Percentiles rank a stretch among this genome's conserved stretches.
Conservation (phyloP, 257 asterid species). For the Fraxinus americana region DNA sequence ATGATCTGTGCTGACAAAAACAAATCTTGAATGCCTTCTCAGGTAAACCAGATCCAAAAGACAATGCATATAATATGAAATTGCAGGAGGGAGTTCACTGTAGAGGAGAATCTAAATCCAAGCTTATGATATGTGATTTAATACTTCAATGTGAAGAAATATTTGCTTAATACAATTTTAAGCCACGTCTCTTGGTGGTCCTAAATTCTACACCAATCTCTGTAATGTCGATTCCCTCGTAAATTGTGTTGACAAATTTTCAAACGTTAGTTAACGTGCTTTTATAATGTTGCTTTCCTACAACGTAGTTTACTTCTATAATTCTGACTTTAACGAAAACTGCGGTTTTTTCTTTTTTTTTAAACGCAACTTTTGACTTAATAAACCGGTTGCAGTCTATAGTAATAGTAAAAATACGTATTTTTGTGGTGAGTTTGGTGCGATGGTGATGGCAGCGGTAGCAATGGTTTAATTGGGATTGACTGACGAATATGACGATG, state of each 20-base stretch:
- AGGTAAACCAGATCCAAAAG: slow-evolving; percentile 4
- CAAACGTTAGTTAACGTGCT: background rate
- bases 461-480: no score
- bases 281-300: background rate
- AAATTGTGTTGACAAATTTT: background rate
- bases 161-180: background rate
- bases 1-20: background rate
- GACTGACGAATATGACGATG: no score
- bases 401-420: no score
- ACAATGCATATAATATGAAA: slow-evolving; percentile 2
- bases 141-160: background rate
- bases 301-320: background rate
- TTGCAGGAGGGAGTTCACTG: background rate
- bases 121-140: background rate
- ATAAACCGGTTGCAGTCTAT: no score
- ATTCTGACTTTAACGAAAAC: background rate
- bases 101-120: slow-evolving; percentile 1
- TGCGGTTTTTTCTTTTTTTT: no score
- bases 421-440: background rate
- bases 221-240: background rate
- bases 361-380: no score
- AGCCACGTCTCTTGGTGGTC: background rate
- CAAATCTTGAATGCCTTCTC: background rate
- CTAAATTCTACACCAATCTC: background rate
- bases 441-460: background rate